Evolutionary conservation across 805 yeast genomes (phyloP).

Genomic region (Candida orba): DNA sequence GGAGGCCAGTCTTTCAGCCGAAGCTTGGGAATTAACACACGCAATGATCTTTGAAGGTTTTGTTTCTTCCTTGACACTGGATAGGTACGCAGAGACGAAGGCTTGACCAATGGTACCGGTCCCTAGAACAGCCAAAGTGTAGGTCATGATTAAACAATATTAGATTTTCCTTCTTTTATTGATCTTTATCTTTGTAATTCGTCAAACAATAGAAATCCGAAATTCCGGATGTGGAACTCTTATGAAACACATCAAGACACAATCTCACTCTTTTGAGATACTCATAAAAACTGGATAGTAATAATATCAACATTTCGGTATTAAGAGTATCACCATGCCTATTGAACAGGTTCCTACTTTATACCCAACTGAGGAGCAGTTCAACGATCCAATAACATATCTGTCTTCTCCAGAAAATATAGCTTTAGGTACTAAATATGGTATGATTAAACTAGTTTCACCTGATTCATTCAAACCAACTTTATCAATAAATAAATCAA

Average conservation of each 20-base stretch:
- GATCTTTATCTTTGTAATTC: background rate
- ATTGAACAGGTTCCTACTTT: conserved; percentile 41
- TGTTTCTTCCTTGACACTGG: conserved; percentile 31
- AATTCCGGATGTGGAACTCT: conserved; percentile 10
- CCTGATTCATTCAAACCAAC: conserved; percentile 47
- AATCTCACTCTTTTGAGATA: background rate
- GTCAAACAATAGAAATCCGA: conserved; percentile 1
- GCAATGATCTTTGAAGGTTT: conserved; percentile 71
- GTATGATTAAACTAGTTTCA: conserved; percentile 71
- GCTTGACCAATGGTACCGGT: conserved; percentile 97
- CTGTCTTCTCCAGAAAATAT: conserved; percentile 42
- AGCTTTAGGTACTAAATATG: conserved; percentile 47
- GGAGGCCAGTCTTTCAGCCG: conserved; percentile 41
- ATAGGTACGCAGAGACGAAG: conserved; percentile 70
- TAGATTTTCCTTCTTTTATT: no score
- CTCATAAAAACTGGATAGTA: background rate
- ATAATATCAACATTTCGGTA: no score
- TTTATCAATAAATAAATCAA: conserved; percentile 42
- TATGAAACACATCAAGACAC: conserved; percentile 3
- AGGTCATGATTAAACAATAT: conserved; percentile 13
- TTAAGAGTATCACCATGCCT: no score
- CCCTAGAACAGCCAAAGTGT: conserved; percentile 75
- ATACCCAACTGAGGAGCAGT: conserved; percentile 47
- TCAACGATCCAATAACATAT: conserved; percentile 58
- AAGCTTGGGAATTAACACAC: conserved; percentile 55